Evolutionary conservation across 768 basidiomycete genomes (phyloP).

Genomic region (Tephrocybe sp.): DNA sequence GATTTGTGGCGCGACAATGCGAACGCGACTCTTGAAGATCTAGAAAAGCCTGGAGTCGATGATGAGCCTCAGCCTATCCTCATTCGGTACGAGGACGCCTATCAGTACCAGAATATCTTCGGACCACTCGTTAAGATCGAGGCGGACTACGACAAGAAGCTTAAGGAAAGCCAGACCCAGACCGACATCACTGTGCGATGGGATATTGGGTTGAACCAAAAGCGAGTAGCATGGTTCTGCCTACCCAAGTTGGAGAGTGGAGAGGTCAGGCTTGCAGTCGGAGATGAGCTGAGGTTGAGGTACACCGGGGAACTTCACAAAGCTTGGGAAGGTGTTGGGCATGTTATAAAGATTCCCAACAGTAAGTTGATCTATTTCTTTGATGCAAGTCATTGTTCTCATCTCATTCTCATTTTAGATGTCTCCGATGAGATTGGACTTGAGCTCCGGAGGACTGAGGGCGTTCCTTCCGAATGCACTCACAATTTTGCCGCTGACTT

Average conservation of each 20-base stretch:
- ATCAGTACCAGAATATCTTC: slow-evolving; percentile 99
- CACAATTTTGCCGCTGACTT: slow-evolving; percentile 98
- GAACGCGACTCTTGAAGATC: slow-evolving; percentile 90
- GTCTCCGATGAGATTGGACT: slow-evolving; percentile 97
- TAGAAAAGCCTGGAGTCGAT: slow-evolving; percentile 96
- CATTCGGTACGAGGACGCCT: slow-evolving; percentile 94
- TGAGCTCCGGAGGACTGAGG: slow-evolving; percentile 86
- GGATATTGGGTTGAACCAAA: slow-evolving; percentile 98
- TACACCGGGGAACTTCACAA: slow-evolving; percentile 90
- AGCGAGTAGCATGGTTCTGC: slow-evolving; percentile 97
- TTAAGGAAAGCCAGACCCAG: slow-evolving; percentile 99
- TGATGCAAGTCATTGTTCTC: not conserved
- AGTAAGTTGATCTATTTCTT: slow-evolving; percentile 50
- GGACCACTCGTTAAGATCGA: slow-evolving; percentile 99
- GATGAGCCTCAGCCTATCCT: slow-evolving; percentile 95
- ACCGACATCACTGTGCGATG: slow-evolving; percentile 94
- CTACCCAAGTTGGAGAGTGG: slow-evolving; percentile 97
- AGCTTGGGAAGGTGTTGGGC: slow-evolving; percentile 95
- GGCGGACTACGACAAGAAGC: slow-evolving; percentile 96
- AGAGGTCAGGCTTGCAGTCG: slow-evolving; percentile 94
- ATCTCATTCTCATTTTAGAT: slow-evolving; percentile 45
- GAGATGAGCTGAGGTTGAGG: slow-evolving; percentile 89
- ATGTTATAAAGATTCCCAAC: slow-evolving; percentile 99
- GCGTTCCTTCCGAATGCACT: slow-evolving; percentile 90
- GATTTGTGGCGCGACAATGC: slow-evolving; percentile 98